Base-by-base conservation (phyloP, 441 rosid genomes). In the Erodium moschatum region DNA sequence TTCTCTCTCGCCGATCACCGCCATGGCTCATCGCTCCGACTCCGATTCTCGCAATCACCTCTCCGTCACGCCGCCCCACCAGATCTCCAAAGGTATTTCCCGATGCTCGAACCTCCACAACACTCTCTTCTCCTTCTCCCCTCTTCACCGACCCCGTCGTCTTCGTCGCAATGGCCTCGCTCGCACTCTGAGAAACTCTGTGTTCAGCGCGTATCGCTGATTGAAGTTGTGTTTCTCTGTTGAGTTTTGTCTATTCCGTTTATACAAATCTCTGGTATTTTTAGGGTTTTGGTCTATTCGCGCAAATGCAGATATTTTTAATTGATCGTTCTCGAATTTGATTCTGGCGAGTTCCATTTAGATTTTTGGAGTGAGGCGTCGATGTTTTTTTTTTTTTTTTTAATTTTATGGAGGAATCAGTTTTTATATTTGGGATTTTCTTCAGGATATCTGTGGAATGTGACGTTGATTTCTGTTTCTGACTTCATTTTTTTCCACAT, bases 71-170 rank as follows among this genome's bases (percentile, higher is more conserved):
- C 92, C 97, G 29, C 91, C 88, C 40, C 88, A 64, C 80, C 88
- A 78, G 89, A 89, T 93, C 91, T 79, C 92, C 86, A 89, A 85
- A 86, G 99, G 97, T 87, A 66, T 69, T 69, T 70, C 33, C 33
- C 2, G 9, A 10, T 21, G 64, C 33, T 27, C 64, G 9, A 20
- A 21, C 15, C 21, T 33, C 21, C 64, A 24, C 27, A n/a, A n/a
- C 33, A 29, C 38, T 33, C 38, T 33, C 4, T 3, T 33, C 38
- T 3, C 1, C 38, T 33, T 3, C 4, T 3, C 4, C 4, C 38
- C 4, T 3, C 38, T 33, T 33, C 38, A 1, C 3, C 38, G 6
- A 33, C 38, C 4, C 38, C 38, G 38, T 33, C 38, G 38, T 33
- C 38, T 33, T 33, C 38, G 38, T 33, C 4, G 1, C 38, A 33